phyloP scores from a whole-genome alignment of 2,329 filamentous ascomycete genomes.

The Verticillium alfalfae region DNA sequence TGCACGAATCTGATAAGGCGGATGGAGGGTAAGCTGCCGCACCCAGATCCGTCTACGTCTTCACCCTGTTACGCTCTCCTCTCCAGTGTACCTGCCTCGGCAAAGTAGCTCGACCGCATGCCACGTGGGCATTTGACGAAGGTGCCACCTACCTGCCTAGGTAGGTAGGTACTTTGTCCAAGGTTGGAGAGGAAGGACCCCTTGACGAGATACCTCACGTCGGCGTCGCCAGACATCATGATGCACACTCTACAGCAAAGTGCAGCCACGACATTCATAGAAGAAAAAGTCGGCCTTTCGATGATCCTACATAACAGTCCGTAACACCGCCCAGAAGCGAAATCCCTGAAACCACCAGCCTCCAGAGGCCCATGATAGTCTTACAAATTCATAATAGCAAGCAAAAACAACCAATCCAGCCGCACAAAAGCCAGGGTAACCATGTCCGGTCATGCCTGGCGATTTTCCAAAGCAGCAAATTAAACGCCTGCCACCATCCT shows the following conservation, averaged over 20 bases:
- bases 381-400: neutral
- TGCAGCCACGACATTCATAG: neutral
- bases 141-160: neutral
- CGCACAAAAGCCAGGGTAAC: neutral
- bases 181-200: too few species aligned
- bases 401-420: neutral
- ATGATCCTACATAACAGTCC: neutral
- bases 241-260: neutral
- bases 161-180: too few species aligned
- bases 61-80: too few species aligned
- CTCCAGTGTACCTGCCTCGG: too few species aligned
- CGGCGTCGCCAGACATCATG: neutral
- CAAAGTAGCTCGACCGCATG: too few species aligned
- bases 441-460: neutral
- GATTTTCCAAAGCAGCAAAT: neutral
- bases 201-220: neutral
- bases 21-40: neutral
- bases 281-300: neutral
- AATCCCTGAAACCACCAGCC: neutral
- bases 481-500: neutral
- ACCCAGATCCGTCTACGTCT: too few species aligned
- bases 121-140: neutral
- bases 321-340: constrained; percentile 1
- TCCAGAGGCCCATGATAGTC: constrained; percentile 1
- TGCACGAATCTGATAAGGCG: too few species aligned